Evolutionary conservation across 2,329 filamentous ascomycete genomes (phyloP), one percentile per base, ranked within the genome.

Genomic region (Microascus cirrosus): DNA sequence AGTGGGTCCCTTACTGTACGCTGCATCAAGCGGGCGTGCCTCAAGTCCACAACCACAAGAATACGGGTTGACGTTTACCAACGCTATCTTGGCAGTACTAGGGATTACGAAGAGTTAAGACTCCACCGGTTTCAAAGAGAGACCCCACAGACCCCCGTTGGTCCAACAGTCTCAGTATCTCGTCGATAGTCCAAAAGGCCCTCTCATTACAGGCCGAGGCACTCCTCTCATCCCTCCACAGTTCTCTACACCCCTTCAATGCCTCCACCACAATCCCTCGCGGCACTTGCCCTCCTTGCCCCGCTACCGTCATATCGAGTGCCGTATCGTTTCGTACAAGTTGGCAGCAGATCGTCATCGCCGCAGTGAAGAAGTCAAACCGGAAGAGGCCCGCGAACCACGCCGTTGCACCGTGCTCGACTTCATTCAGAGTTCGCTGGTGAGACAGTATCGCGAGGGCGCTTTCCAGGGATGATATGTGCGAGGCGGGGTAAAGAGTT

Each of bases 381-480:
- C 69, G 66, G 60, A 69, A 71, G 2, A 68, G 65, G 0, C 69
- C 62, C 3, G 69, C 70, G 13, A 71, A 66, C 2, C 70, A 63
- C 34, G 70, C 67, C 25, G 67, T 60, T 13, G 50, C 48, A 12
- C 67, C 62, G 55, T 65, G 60, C 25, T 28, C 54, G 10, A 61
- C 57, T 12, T 68, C 67, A 28, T 63, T 61, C 39, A 71, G 62
- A 57, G 71, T 68, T 48, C 69, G 68, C 52, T 71, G 71, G 57
- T 71, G 68, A 51, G 70, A 63, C 4, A 71, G 63, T 25, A 71
- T 61, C 8, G 69, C 68, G 6, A 71, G 65, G 0, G 69, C 69
- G 61, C 69, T 71, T 62, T 71, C 68, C 22, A 72, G 63, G 8
- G 69, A 72, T n/a, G 66, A 67, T 67, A 69, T 71, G 63, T 70